A percentile compares a stretch with the other conserved stretches of the same genome.
phyloP scores from a whole-genome alignment of 257 asterid species.

The Penstemon newberryi region DNA sequence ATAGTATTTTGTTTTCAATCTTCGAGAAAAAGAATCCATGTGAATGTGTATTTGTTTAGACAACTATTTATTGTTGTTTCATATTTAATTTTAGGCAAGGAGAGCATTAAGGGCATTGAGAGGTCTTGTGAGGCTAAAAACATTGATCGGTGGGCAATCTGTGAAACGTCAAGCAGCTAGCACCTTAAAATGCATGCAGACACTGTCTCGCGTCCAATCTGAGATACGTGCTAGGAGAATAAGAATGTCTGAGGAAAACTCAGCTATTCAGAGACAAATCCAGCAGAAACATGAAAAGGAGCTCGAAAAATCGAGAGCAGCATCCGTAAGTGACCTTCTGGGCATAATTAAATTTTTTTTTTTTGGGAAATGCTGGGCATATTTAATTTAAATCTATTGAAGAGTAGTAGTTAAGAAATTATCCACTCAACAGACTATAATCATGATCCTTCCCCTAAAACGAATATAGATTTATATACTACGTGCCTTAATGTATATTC shows the following conservation, averaged over 20 bases:
- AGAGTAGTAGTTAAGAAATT: not conserved
- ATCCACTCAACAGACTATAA: not conserved
- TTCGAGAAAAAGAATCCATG: not conserved
- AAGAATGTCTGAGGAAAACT: constrained; percentile 61
- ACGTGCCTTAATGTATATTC: not conserved
- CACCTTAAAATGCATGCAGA: constrained; percentile 70
- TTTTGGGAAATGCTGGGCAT: not conserved
- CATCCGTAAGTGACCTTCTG: constrained; percentile 49
- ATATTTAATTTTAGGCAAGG: constrained; percentile 57
- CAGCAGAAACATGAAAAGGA: constrained; percentile 68
- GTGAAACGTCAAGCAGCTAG: constrained; percentile 65
- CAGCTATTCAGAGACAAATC: constrained; percentile 66
- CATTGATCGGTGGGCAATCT: constrained; percentile 59
- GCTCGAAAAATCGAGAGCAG: constrained; percentile 49
- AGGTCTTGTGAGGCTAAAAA: constrained; percentile 68
- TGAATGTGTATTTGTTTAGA: not conserved
- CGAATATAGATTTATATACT: not conserved
- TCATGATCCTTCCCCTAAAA: not conserved
- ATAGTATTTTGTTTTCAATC: too few relatives aligned
- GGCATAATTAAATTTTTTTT: not conserved
- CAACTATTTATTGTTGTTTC: constrained; percentile 6
- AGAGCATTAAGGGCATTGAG: constrained; percentile 64
- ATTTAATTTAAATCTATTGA: not conserved
- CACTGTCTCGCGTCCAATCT: constrained; percentile 64
- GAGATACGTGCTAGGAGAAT: constrained; percentile 65